Percentiles rank a stretch among this genome's conserved stretches.
phyloP scores from a whole-genome alignment of 2,329 filamentous ascomycete species.

The Colletotrichum phormii region DNA sequence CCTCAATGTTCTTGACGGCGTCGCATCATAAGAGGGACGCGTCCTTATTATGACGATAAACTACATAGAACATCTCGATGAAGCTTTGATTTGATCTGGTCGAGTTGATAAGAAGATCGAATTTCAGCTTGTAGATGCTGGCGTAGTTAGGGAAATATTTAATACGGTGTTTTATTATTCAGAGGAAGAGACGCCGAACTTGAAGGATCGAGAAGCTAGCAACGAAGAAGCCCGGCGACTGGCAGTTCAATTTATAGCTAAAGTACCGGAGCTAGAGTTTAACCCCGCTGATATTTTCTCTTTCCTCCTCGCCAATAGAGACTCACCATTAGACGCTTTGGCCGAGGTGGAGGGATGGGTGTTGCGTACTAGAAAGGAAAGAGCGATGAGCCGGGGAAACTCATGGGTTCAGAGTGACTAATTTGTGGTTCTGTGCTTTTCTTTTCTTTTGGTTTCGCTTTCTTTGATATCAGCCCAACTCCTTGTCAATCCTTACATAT shows the following conservation, averaged over 20 bases:
- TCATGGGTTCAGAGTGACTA: neutral
- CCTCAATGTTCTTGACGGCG: conserved; percentile 40
- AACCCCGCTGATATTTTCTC: neutral
- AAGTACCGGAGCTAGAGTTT: neutral
- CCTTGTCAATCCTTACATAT: neutral
- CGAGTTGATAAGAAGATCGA: conserved; percentile 70
- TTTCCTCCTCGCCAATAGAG: neutral
- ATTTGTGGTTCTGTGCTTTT: neutral
- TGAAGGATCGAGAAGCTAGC: neutral
- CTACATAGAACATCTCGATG: conserved; percentile 40
- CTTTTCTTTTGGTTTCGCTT: neutral
- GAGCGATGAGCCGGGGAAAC: neutral
- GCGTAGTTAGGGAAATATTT: neutral
- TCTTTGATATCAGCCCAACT: neutral
- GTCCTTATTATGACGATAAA: conserved; percentile 44
- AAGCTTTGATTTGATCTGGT: conserved; percentile 45
- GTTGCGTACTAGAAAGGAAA: neutral
- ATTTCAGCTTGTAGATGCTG: conserved; percentile 7
- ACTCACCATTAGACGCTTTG: neutral
- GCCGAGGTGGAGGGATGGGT: neutral
- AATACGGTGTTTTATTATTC: neutral
- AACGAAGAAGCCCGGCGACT: neutral
- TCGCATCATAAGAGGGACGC: conserved; percentile 39
- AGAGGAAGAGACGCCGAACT: neutral
- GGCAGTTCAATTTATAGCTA: neutral